Evolutionary conservation across 768 basidiomycete genomes (phyloP), one percentile per base, ranked within the genome.

Genomic region (button mushroom (Agaricus bisporus)): DNA sequence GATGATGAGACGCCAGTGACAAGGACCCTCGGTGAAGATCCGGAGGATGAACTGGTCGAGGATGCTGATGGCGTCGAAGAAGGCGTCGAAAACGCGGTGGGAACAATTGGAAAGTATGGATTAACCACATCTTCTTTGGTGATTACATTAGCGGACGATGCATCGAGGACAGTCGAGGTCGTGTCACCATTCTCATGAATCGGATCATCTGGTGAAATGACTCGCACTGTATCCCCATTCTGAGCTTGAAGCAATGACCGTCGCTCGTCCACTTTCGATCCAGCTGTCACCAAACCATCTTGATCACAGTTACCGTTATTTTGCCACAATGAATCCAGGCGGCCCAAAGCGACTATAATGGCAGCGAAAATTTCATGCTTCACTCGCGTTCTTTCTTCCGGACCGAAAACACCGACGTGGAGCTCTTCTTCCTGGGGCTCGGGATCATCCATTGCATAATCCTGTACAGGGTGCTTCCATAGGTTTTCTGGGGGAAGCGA

Each of bases 261-360:
- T 26, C 53, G 49, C n/a, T 48, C 49, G 10, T 52, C 49, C 12
- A 39, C 45, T n/a, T 48, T 41, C 11, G 41, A 32, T 17, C 50
- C 59, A 29, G 59, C 50, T 22, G 49, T 47, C 47, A 58, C 32
- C 25, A 65, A 62, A 12, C 64, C 60, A 14, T 69, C 64, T 15
- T 59, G 42, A 50, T 72, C 68, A 59, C 77, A 78, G 10, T 41
- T 38, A 14, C 17, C 38, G 10, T 39, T 17, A 32, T 32, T 32
- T 4, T 53, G 39, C 44, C 44, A 54, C 1, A 41, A 14, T 11
- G n/a, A 14, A 36, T 54, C 52, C 3, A 98, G 74, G 18, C 83
- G 75, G 8, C 91, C 91, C 76, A 98, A 88, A 28, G 92, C 94
- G 49, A 97, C 85, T 51, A 95, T 85, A 57, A 98, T 85, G 35